Conservation (phyloP, 2,329 filamentous ascomycete species). For the Rugonectria rugulosa region DNA sequence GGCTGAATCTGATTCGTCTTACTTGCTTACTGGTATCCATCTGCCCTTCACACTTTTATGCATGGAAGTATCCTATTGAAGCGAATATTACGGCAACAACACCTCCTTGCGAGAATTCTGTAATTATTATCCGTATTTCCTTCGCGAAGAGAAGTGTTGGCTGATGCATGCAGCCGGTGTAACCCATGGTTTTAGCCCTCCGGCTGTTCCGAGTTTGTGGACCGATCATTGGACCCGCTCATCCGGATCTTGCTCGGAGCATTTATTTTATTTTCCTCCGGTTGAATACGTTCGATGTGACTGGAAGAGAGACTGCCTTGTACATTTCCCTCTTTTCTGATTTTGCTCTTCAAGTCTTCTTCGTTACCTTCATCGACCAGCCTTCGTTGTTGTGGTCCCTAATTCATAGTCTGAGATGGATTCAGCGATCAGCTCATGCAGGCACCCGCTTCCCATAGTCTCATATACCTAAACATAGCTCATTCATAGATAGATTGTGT, state of each 20-base stretch:
- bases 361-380: neutral
- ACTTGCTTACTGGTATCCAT: no score
- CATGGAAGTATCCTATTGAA: no score
- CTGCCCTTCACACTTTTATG: no score
- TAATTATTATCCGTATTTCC: no score
- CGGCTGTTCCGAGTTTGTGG: slow-evolving; percentile 21
- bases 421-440: neutral
- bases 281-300: neutral
- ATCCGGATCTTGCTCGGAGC: slow-evolving; percentile 9
- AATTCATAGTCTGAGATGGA: neutral
- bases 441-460: no score
- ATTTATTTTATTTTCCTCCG: slow-evolving; percentile 5
- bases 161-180: slow-evolving; percentile 1
- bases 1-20: no score
- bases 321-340: no score
- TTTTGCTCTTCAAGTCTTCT: neutral
- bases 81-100: no score
- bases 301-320: neutral
- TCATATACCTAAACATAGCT: no score
- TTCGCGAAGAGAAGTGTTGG: slow-evolving; percentile 1
- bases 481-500: no score
- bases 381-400: neutral
- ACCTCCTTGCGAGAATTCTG: no score
- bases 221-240: slow-evolving; percentile 10
- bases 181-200: slow-evolving; percentile 3